phyloP scores from a whole-genome alignment of 2,329 filamentous ascomycete species.

The Aspergillus floridensis region DNA sequence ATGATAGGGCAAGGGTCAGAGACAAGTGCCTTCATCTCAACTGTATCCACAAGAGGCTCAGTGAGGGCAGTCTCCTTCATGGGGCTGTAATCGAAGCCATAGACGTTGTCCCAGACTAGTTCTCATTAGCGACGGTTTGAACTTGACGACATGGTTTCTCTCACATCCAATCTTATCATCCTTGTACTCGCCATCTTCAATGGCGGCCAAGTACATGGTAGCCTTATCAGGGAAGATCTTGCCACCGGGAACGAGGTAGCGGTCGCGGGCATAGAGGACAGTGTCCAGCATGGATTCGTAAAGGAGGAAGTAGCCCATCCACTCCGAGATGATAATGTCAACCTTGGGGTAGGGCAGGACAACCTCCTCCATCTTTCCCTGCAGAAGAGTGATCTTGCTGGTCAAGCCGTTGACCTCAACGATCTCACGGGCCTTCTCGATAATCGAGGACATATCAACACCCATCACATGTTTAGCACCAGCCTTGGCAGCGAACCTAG shows the following conservation, averaged over 20 bases:
- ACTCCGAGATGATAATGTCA: slow-evolving; percentile 99
- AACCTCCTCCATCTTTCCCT: slow-evolving; percentile 99
- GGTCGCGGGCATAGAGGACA: slow-evolving; percentile 92
- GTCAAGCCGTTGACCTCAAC: slow-evolving; percentile 87
- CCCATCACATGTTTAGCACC: slow-evolving; percentile 98
- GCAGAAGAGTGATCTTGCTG: slow-evolving; percentile 94
- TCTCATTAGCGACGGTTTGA: slow-evolving; percentile 24
- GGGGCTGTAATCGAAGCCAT: slow-evolving; percentile 93
- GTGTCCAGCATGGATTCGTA: slow-evolving; percentile 99
- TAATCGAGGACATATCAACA: slow-evolving; percentile 99
- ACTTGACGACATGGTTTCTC: slow-evolving; percentile 37
- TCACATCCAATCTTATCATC: slow-evolving; percentile 99
- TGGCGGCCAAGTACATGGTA: slow-evolving; percentile 92
- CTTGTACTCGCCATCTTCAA: slow-evolving; percentile 99
- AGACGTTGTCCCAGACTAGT: slow-evolving; percentile 97
- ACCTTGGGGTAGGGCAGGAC: slow-evolving; percentile 89
- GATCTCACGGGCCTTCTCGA: slow-evolving; percentile 96
- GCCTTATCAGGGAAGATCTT: slow-evolving; percentile 99
- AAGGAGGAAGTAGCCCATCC: slow-evolving; percentile 99
- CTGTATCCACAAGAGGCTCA: slow-evolving; percentile 94
- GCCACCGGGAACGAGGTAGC: slow-evolving; percentile 79
- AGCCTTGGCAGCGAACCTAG: slow-evolving; percentile 92
- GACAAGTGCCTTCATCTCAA: slow-evolving; percentile 94
- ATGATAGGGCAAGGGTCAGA: slow-evolving; percentile 85
- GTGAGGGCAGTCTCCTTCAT: slow-evolving; percentile 91